Conservation (phyloP, 768 basidiomycete species). For the Kwoniella heveanensis region DNA sequence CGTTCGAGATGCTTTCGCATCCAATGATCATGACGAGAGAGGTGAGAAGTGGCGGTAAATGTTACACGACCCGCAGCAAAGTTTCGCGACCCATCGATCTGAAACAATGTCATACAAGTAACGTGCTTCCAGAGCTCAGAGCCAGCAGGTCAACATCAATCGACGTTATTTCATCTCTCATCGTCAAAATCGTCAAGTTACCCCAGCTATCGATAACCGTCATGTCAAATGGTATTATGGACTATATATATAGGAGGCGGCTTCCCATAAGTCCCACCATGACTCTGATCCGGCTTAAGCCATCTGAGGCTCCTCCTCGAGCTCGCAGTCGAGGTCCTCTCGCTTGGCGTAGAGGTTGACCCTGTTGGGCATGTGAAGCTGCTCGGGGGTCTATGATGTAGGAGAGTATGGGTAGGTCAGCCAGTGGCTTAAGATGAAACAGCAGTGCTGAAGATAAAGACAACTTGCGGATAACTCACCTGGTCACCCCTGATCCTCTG, state of each 20-base stretch:
- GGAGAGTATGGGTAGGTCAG: not conserved
- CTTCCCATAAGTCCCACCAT: constrained; percentile 6
- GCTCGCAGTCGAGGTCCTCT: constrained; percentile 17
- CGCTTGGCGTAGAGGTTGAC: constrained; percentile 20
- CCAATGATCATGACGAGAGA: no score
- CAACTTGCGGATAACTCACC: constrained; percentile 3
- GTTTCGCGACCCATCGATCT: no score
- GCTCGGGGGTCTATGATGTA: constrained; percentile 23
- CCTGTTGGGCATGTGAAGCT: constrained; percentile 21
- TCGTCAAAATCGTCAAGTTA: constrained; percentile 2
- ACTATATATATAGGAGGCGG: constrained; percentile 11
- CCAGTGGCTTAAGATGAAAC: no score
- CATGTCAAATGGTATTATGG: constrained; percentile 8
- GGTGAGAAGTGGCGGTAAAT: no score
- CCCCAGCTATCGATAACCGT: not conserved
- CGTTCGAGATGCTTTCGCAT: no score
- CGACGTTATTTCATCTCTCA: constrained; percentile 15
- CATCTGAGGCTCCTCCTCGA: constrained; percentile 12
- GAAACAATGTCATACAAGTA: no score
- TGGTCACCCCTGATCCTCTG: constrained; percentile 12
- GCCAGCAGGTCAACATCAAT: not conserved
- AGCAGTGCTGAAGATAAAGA: not conserved
- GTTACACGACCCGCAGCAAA: no score
- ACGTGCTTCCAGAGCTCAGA: no score
- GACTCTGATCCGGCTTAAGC: constrained; percentile 2